Evolutionary conservation across 2,329 filamentous ascomycete genomes (phyloP).

Genomic region (Microsporum audouinii): DNA sequence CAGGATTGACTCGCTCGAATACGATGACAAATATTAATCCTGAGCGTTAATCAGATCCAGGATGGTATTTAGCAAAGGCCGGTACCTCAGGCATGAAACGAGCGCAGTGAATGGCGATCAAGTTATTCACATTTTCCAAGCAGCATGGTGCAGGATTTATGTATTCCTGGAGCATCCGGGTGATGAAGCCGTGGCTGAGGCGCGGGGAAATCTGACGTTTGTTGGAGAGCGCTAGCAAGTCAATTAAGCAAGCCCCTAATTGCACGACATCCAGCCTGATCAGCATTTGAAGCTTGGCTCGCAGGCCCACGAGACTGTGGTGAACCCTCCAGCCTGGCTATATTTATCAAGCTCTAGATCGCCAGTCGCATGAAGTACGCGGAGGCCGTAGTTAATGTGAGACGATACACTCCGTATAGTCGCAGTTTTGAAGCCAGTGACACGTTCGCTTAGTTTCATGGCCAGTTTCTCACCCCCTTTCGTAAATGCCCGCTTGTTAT

Average conservation of each 20-base stretch:
- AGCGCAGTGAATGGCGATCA: background rate
- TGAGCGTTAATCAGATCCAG: background rate
- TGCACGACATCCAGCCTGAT: background rate
- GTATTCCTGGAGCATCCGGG: background rate
- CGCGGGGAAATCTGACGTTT: background rate
- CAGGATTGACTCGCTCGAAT: background rate
- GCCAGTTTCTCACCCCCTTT: background rate
- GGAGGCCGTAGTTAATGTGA: background rate
- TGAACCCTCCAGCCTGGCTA: background rate
- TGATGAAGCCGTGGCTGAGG: background rate
- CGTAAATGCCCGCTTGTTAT: background rate
- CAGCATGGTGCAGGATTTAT: background rate
- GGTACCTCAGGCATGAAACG: background rate
- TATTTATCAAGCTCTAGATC: background rate
- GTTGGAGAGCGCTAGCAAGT: background rate
- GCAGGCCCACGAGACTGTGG: background rate
- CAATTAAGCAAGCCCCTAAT: background rate
- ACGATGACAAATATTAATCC: background rate
- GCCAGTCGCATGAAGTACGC: background rate
- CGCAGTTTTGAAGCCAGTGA: no score
- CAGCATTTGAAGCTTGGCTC: background rate
- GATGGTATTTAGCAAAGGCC: background rate
- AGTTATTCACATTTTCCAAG: background rate
- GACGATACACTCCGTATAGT: background rate
- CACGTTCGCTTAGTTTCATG: no score